A percentile compares a stretch with the other conserved stretches of the same genome.
phyloP scores from a whole-genome alignment of 176 grass and related monocot genomes.

The Triticum dicoccoides region DNA sequence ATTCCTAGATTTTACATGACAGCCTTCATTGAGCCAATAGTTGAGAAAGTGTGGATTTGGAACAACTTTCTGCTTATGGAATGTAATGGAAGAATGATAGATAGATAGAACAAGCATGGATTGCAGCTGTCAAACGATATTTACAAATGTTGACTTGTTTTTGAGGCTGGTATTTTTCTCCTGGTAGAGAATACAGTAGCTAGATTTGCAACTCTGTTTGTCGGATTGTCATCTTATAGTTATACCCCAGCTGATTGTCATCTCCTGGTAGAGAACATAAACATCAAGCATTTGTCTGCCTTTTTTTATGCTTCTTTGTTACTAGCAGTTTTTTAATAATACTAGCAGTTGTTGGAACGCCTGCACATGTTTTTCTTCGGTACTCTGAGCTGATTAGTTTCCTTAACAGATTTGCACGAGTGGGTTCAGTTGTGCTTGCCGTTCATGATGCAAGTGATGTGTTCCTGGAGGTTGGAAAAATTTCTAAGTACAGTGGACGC shows the following conservation, averaged over 20 bases:
- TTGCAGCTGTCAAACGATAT: background rate
- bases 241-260: background rate
- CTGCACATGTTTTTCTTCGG: constrained; percentile 10
- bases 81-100: background rate
- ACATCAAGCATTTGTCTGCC: background rate
- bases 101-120: background rate
- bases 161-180: background rate
- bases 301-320: constrained; percentile 8
- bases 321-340: background rate
- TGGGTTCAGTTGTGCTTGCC: constrained; percentile 77
- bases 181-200: background rate
- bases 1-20: background rate
- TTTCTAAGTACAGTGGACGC: constrained; percentile 63
- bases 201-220: background rate
- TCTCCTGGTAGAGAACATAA: background rate
- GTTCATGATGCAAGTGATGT: constrained; percentile 86
- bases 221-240: background rate
- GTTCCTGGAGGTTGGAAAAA: constrained; percentile 75
- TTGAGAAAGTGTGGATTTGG: background rate
- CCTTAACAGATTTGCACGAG: constrained; percentile 70
- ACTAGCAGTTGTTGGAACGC: constrained; percentile 5
- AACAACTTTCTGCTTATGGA: background rate
- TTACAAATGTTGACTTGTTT: background rate
- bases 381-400: constrained; percentile 31
- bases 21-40: constrained; percentile 2